A percentile compares a stretch with the other conserved stretches of the same genome.
phyloP scores from a whole-genome alignment of 495 filamentous ascomycete genomes.

The Penicillium longicatenatum region DNA sequence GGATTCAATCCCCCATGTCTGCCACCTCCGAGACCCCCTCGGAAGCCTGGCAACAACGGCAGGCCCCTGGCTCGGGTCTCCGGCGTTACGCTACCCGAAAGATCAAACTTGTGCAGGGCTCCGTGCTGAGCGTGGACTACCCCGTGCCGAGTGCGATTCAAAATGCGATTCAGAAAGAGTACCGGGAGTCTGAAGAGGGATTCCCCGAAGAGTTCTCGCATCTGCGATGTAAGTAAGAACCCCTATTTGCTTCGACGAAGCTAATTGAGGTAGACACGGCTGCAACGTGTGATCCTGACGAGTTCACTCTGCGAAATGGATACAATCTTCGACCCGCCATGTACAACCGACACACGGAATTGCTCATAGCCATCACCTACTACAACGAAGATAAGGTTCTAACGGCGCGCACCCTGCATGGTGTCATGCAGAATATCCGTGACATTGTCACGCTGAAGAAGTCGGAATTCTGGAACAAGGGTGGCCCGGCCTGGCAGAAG shows the following conservation, averaged over 20 bases:
- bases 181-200: slow-evolving; percentile 79
- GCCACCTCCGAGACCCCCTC: slow-evolving; percentile 42
- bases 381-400: slow-evolving; percentile 99
- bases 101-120: slow-evolving; percentile 93
- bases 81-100: slow-evolving; percentile 92
- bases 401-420: slow-evolving; percentile 88
- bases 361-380: slow-evolving; percentile 96
- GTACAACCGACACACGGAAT: slow-evolving; percentile 98
- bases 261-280: slow-evolving; percentile 70
- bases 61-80: slow-evolving; percentile 67
- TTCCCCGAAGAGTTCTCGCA: slow-evolving; percentile 86
- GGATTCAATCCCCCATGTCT: slow-evolving; percentile 30
- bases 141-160: slow-evolving; percentile 96
- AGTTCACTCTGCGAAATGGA: slow-evolving; percentile 97
- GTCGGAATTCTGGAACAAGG: slow-evolving; percentile 99
- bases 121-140: slow-evolving; percentile 95
- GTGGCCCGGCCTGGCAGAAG: slow-evolving; percentile 98
- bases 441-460: slow-evolving; percentile 98
- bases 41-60: slow-evolving; percentile 83
- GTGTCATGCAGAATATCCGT: slow-evolving; percentile 97
- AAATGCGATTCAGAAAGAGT: slow-evolving; percentile 93
- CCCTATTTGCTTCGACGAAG: background rate
- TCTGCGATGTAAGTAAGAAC: slow-evolving; percentile 71
- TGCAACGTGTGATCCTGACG: slow-evolving; percentile 95
- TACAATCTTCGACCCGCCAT: slow-evolving; percentile 97